These are phyloP conservation scores for Epithele typhae DNA, from an alignment of 768 basidiomycete species.

Conservation along the genomic window DNA sequence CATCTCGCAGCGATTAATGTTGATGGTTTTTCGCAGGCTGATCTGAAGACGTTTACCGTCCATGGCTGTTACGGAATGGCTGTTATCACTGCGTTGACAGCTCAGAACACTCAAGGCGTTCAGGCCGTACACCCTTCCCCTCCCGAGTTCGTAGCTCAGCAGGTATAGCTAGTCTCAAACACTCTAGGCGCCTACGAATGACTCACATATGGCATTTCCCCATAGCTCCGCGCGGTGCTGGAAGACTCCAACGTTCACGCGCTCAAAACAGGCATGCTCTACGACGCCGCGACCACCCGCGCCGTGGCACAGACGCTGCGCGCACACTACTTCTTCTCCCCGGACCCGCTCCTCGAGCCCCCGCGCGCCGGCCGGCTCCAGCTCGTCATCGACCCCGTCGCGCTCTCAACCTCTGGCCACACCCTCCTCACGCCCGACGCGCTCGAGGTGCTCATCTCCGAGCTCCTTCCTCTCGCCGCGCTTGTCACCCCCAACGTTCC, in stretches of 20 bases:
- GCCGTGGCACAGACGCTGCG: constrained; percentile 50
- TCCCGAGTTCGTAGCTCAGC: constrained; percentile 66
- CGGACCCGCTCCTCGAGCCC: constrained; percentile 29
- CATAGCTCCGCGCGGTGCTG: constrained; percentile 64
- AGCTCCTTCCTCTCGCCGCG: constrained; percentile 67
- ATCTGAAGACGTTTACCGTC: constrained; percentile 81
- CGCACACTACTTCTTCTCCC: constrained; percentile 27
- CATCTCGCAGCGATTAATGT: neutral
- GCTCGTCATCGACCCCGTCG: constrained; percentile 88
- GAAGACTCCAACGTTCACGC: constrained; percentile 66
- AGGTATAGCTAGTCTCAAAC: too few relatives aligned
- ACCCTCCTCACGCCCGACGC: constrained; percentile 67
- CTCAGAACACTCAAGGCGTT: constrained; percentile 87
- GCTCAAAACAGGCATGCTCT: constrained; percentile 92
- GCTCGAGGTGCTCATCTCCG: constrained; percentile 47
- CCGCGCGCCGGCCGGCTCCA: too few relatives aligned
- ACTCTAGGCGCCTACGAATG: too few relatives aligned
- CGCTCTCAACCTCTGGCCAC: constrained; percentile 87
- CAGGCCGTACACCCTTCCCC: constrained; percentile 67
- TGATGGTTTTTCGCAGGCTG: constrained; percentile 48
- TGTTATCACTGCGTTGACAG: constrained; percentile 81
- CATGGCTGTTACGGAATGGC: constrained; percentile 76
- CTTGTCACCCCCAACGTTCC: constrained; percentile 83
- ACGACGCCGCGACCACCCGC: constrained; percentile 47
- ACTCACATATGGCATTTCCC: neutral